Evolutionary conservation across 768 basidiomycete species (phyloP).

Genomic region (Tulasnella sp.): DNA sequence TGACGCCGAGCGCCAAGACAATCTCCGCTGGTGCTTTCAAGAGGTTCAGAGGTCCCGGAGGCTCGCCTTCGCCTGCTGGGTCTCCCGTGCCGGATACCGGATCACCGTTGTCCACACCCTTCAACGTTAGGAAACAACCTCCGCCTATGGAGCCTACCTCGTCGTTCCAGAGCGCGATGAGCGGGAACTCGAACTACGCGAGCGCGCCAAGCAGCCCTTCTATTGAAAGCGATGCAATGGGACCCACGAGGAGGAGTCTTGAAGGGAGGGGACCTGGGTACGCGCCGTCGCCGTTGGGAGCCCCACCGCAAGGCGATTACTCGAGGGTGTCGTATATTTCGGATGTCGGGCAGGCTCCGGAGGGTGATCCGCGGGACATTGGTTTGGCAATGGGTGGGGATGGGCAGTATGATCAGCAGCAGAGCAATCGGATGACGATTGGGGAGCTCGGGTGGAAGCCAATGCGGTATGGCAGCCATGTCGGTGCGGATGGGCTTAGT

Average conservation of each 20-base stretch:
- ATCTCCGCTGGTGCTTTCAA: slow-evolving; percentile 1
- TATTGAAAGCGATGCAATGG: background rate
- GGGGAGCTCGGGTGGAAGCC: background rate
- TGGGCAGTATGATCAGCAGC: background rate
- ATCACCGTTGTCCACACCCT: background rate
- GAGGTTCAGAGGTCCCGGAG: background rate
- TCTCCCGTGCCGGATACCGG: background rate
- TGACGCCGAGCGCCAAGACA: background rate
- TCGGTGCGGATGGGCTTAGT: background rate
- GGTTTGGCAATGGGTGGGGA: background rate
- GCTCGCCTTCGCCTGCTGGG: background rate
- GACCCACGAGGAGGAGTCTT: background rate
- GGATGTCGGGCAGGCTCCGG: background rate
- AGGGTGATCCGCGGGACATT: background rate
- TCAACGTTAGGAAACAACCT: background rate
- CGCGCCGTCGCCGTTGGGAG: background rate
- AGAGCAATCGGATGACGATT: background rate
- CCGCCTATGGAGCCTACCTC: background rate
- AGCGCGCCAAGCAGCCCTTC: background rate
- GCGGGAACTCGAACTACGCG: background rate
- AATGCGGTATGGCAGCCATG: background rate
- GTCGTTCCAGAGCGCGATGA: background rate
- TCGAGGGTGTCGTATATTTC: background rate
- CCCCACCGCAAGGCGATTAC: background rate
- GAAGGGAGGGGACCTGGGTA: background rate